Percentiles rank a stretch among this genome's conserved stretches.
Evolutionary conservation across 106 monocot genomes (phyloP).

Genomic region (Dendrobium nobile): DNA sequence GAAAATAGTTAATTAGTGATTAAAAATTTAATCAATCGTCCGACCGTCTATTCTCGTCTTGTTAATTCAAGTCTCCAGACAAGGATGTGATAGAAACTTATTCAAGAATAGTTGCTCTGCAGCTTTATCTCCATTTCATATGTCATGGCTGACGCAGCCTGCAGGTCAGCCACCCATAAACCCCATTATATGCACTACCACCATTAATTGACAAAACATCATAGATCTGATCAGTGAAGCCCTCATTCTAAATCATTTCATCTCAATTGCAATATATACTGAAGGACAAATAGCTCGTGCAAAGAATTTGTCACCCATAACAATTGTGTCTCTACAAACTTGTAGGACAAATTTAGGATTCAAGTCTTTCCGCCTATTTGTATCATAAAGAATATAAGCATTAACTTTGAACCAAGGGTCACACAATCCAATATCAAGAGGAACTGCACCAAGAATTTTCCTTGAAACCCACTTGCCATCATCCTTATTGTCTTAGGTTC

Average conservation of each 20-base stretch:
- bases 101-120: slow-evolving; percentile 48
- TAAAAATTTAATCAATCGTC: too few species aligned
- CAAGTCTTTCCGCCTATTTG: slow-evolving; percentile 68
- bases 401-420: slow-evolving; percentile 78
- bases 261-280: slow-evolving; percentile 63
- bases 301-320: slow-evolving; percentile 58
- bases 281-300: slow-evolving; percentile 74
- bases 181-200: slow-evolving; percentile 70
- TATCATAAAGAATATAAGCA: slow-evolving; percentile 52
- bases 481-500: slow-evolving; percentile 48
- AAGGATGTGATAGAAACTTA: slow-evolving; percentile 10
- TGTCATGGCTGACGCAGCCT: slow-evolving; percentile 74
- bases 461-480: slow-evolving; percentile 46
- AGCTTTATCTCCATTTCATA: slow-evolving; percentile 38
- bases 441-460: slow-evolving; percentile 74
- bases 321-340: slow-evolving; percentile 61
- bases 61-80: too few species aligned
- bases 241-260: slow-evolving; percentile 84
- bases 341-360: slow-evolving; percentile 80
- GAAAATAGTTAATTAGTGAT: too few species aligned
- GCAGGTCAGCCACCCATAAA: slow-evolving; percentile 71
- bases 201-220: slow-evolving; percentile 65
- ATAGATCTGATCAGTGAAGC: slow-evolving; percentile 71
- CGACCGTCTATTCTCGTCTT: too few species aligned
- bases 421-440: slow-evolving; percentile 62